Conservation (phyloP, 2,329 filamentous ascomycete species). For the Trichoderma breve region DNA sequence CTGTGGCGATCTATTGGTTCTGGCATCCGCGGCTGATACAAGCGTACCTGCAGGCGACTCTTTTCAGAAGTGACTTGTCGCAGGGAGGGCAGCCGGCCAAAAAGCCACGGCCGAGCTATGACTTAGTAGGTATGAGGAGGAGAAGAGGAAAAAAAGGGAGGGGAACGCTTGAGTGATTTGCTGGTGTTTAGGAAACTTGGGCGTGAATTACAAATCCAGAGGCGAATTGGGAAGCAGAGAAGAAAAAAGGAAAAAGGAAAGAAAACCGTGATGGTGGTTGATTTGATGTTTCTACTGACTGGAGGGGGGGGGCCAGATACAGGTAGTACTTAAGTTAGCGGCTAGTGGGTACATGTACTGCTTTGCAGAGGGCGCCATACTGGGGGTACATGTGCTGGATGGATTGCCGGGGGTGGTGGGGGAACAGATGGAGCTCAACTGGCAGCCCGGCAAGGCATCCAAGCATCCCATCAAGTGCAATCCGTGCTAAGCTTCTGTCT, state of each 20-base stretch:
- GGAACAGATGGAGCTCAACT: neutral
- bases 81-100: neutral
- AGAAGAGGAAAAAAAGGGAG: neutral
- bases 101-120: neutral
- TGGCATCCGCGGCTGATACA: slow-evolving; percentile 8
- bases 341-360: neutral
- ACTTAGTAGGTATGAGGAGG: neutral
- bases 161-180: neutral
- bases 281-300: neutral
- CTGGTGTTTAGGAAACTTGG: neutral
- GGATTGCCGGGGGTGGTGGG: neutral
- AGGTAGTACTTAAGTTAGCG: too few species aligned
- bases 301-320: neutral
- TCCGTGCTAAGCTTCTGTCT: neutral
- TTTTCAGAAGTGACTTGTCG: slow-evolving; percentile 6
- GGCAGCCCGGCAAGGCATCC: neutral
- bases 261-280: neutral
- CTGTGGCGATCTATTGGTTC: slow-evolving; percentile 2
- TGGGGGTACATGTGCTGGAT: neutral
- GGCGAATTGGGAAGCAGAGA: neutral
- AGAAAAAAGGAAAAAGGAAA: neutral
- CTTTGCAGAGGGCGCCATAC: neutral
- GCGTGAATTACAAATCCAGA: neutral
- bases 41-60: slow-evolving; percentile 16
- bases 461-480: neutral